These are phyloP conservation scores for Penicillium italicum DNA, from an alignment of 2,329 filamentous ascomycete genomes.

Conservation along the genomic window DNA sequence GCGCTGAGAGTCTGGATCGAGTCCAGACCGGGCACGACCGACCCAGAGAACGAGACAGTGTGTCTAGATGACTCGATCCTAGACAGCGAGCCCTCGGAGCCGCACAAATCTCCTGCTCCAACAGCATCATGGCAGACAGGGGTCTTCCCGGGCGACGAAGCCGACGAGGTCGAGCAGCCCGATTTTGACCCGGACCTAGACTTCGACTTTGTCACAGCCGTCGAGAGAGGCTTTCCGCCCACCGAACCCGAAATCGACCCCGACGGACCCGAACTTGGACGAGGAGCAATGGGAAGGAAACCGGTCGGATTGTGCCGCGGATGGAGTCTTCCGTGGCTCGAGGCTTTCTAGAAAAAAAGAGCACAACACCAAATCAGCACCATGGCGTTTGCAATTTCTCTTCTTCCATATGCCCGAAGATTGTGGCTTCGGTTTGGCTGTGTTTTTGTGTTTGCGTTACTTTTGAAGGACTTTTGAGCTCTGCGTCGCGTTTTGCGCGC, in stretches of 20 bases:
- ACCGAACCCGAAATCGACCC: background rate
- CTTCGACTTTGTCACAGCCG: background rate
- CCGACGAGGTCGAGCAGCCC: background rate
- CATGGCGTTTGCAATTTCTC: constrained; percentile 19
- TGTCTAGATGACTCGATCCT: background rate
- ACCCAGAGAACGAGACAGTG: background rate
- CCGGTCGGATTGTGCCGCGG: constrained; percentile 19
- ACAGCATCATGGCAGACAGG: constrained; percentile 4
- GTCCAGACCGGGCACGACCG: background rate
- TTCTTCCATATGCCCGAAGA: constrained; percentile 9
- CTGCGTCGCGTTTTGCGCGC: constrained; percentile 50
- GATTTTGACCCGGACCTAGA: constrained; percentile 18
- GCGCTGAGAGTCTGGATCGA: background rate
- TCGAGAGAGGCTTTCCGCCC: background rate
- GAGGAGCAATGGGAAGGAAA: constrained; percentile 25
- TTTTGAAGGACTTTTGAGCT: constrained; percentile 32
- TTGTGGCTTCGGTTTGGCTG: constrained; percentile 13
- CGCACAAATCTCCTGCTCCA: constrained; percentile 17
- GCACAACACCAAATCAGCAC: constrained; percentile 21
- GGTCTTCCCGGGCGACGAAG: background rate
- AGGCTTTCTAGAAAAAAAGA: constrained; percentile 24
- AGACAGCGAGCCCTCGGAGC: constrained; percentile 14
- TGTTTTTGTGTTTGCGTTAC: constrained; percentile 27
- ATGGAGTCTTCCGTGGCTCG: constrained; percentile 20
- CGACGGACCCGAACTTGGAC: background rate